phyloP scores from a whole-genome alignment of 163 green algal genomes.

The Chlorella variabilis region DNA sequence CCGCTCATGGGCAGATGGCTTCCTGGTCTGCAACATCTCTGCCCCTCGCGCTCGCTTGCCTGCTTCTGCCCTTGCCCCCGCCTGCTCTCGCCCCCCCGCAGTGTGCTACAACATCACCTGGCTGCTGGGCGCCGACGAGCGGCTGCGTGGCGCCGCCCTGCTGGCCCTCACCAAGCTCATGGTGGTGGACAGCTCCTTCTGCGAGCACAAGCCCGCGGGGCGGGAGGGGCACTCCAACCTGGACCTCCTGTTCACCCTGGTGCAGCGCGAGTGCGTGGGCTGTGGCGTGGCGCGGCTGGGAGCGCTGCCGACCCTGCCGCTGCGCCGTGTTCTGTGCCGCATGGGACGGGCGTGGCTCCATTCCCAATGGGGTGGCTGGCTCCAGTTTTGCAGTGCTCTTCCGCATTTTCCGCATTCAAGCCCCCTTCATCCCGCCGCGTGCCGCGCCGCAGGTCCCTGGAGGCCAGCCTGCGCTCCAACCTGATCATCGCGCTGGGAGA shows the following conservation, averaged over 20 bases:
- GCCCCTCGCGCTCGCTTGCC: too few species aligned
- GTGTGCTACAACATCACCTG: constrained; percentile 42
- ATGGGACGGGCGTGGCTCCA: too few species aligned
- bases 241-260: constrained; percentile 82
- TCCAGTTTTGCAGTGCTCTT: too few species aligned
- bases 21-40: too few species aligned
- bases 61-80: too few species aligned
- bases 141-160: constrained; percentile 75
- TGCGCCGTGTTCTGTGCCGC: too few species aligned
- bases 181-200: constrained; percentile 83
- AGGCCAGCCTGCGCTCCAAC: constrained; percentile 73
- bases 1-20: too few species aligned
- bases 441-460: constrained; percentile 45
- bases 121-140: constrained; percentile 47
- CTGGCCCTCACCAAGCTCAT: constrained; percentile 92
- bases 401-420: too few species aligned
- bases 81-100: background rate
- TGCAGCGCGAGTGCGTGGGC: constrained; percentile 57
- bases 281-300: too few species aligned
- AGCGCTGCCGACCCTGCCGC: too few species aligned
- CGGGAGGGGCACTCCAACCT: constrained; percentile 61
- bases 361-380: too few species aligned
- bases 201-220: constrained; percentile 54
- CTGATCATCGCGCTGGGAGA: constrained; percentile 90
- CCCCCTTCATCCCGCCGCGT: too few species aligned